Evolutionary conservation across 2,329 filamentous ascomycete genomes (phyloP), one percentile per base, ranked within the genome.

Genomic region (Penicillium janthinellum): DNA sequence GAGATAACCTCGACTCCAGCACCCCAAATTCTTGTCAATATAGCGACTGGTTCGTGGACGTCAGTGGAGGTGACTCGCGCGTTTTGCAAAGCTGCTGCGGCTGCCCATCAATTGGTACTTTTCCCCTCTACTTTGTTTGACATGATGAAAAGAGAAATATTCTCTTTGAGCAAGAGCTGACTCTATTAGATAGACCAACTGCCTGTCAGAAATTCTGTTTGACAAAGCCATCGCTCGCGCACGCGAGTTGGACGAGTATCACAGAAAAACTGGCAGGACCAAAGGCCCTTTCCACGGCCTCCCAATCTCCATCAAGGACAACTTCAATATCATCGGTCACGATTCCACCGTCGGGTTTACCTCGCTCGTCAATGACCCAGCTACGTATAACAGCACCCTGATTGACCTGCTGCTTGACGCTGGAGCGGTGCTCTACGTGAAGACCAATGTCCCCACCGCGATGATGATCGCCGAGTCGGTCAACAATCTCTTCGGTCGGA

Each of bases 151-250:
- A 5, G 20, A 4, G 1, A 4, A 22, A 17, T 17, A 17, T n/a
- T 22, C n/a, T 17, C 8, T 35, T 50, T 42, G 11, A 7, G 14
- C 25, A 25, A 20, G 20, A 28, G 10, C 45, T 50, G 10, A 51
- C 44, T 51, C 5, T 4, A 42, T 15, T 14, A n/a, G 45, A 2
- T 5, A 85, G 83, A 86, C 83, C 41, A 87, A 87, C 62, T 88
- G 86, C 67, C 72, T 88, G 4, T 85, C 82, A 0, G 84, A 87
- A 62, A 80, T 82, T 25, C 78, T 87, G 56, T 85, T 86, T 64
- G 73, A 81, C 10, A 79, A 82, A 69, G 84, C 83, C 3, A 75
- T 86, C 49, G 70, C 77, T 34, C 76, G 77, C 41, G 84, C 84
- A 3, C 79, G 81, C 62, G 74, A 80, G 39, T 77, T 86, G 0